Percentiles rank a stretch among this genome's conserved stretches.
These are phyloP conservation scores for Candida nonsorbophila DNA, from an alignment of 805 yeast species.

Conservation along the genomic window DNA sequence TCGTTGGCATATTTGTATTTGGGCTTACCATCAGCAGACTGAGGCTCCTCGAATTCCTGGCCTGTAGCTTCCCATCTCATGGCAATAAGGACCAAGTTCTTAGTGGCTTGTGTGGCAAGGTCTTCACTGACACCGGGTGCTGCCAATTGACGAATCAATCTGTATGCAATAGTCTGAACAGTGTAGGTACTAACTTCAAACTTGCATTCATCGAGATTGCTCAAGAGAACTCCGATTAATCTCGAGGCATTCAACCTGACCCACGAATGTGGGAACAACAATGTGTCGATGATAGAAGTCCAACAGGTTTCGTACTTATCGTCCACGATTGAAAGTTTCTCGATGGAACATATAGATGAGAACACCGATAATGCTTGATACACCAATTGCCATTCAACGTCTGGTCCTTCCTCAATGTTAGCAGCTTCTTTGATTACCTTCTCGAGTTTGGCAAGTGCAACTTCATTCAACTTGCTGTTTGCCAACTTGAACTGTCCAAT, in stretches of 20 bases:
- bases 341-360: conserved; percentile 33
- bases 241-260: conserved; percentile 66
- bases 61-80: conserved; percentile 51
- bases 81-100: conserved; percentile 57
- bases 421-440: conserved; percentile 19
- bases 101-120: conserved; percentile 59
- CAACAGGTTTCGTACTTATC: conserved; percentile 38
- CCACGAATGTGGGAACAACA: conserved; percentile 91
- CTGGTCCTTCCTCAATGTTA: conserved; percentile 33
- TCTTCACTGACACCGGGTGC: conserved; percentile 70
- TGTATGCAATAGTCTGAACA: conserved; percentile 62
- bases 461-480: conserved; percentile 33
- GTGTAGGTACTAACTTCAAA: conserved; percentile 37
- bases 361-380: conserved; percentile 60
- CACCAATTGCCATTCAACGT: conserved; percentile 70
- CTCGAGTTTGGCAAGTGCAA: conserved; percentile 20
- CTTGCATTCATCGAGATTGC: conserved; percentile 28
- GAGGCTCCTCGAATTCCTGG: neutral
- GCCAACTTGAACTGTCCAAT: conserved; percentile 44
- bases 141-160: conserved; percentile 70
- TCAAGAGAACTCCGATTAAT: conserved; percentile 48
- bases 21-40: conserved; percentile 1
- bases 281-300: conserved; percentile 45
- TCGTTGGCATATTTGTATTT: conserved; percentile 39
- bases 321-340: conserved; percentile 24